A percentile compares a stretch with the other conserved stretches of the same genome.
Evolutionary conservation across 768 basidiomycete species (phyloP).

Genomic region (Russula earlei): DNA sequence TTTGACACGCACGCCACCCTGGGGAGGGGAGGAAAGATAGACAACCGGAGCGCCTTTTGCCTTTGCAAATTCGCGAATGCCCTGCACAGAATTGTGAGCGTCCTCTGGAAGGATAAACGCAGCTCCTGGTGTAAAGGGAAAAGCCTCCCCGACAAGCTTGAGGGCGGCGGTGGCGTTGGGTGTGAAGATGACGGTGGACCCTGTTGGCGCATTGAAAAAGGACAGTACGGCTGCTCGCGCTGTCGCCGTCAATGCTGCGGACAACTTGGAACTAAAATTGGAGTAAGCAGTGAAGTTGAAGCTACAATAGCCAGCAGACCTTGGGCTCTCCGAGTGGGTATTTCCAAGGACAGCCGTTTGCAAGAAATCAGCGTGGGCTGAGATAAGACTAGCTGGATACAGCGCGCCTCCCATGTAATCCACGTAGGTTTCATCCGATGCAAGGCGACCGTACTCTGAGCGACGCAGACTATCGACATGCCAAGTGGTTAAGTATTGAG

Average conservation of each 20-base stretch:
- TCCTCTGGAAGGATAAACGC: conserved; percentile 61
- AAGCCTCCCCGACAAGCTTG: conserved; percentile 75
- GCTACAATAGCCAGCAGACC: conserved; percentile 34
- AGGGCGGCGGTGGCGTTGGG: conserved; percentile 71
- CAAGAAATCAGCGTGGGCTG: conserved; percentile 61
- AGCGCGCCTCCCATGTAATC: too few species aligned
- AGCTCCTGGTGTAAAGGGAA: conserved; percentile 51
- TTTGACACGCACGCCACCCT: too few species aligned
- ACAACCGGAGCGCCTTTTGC: too few species aligned
- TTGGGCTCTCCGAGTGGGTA: conserved; percentile 76
- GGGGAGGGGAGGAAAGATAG: too few species aligned
- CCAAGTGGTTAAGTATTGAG: too few species aligned
- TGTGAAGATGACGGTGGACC: conserved; percentile 77
- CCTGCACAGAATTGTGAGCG: conserved; percentile 82
- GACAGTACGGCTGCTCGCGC: conserved; percentile 65
- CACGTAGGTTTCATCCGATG: too few species aligned
- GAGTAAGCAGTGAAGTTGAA: background rate
- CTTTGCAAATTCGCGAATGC: too few species aligned
- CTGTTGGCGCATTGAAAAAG: conserved; percentile 68
- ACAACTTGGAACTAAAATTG: conserved; percentile 52
- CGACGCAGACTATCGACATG: too few species aligned
- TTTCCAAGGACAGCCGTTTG: conserved; percentile 63
- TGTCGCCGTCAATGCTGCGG: conserved; percentile 53
- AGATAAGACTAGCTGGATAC: conserved; percentile 67
- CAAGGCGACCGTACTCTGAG: too few species aligned